Conservation (phyloP, 345 rosid genomes). For the Cardamine resedifolia region DNA sequence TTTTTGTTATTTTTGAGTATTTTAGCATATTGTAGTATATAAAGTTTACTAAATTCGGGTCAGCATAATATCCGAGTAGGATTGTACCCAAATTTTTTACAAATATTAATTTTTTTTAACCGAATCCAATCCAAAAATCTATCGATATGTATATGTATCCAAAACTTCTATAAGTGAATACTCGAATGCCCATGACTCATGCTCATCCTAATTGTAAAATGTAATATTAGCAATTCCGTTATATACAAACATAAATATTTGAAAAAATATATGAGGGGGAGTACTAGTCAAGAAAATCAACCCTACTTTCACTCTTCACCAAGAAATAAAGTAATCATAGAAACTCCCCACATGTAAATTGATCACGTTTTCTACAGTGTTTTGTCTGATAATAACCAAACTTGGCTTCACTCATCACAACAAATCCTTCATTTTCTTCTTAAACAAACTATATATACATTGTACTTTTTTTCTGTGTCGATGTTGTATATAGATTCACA, state of each 20-base stretch:
- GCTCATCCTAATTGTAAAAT: too few relatives aligned
- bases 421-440: slow-evolving; percentile 21
- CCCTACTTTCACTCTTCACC: slow-evolving; percentile 55
- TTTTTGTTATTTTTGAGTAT: too few relatives aligned
- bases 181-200: too few relatives aligned
- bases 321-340: slow-evolving; percentile 23
- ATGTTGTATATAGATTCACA: background rate
- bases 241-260: background rate
- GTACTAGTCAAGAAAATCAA: slow-evolving; percentile 44
- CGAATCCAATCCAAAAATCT: too few relatives aligned
- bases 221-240: background rate
- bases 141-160: too few relatives aligned
- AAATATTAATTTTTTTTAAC: too few relatives aligned
- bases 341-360: slow-evolving; percentile 20
- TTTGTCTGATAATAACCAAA: slow-evolving; percentile 15
- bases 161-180: too few relatives aligned
- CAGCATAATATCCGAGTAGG: too few relatives aligned
- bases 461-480: background rate
- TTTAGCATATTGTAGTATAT: too few relatives aligned
- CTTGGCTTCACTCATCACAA: slow-evolving; percentile 39
- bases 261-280: background rate
- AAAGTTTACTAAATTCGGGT: too few relatives aligned
- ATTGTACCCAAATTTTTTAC: too few relatives aligned
- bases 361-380: slow-evolving; percentile 7
- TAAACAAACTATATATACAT: background rate